Base-by-base conservation (phyloP, 352 stramenopile species). In the Pythium dissotocum region DNA sequence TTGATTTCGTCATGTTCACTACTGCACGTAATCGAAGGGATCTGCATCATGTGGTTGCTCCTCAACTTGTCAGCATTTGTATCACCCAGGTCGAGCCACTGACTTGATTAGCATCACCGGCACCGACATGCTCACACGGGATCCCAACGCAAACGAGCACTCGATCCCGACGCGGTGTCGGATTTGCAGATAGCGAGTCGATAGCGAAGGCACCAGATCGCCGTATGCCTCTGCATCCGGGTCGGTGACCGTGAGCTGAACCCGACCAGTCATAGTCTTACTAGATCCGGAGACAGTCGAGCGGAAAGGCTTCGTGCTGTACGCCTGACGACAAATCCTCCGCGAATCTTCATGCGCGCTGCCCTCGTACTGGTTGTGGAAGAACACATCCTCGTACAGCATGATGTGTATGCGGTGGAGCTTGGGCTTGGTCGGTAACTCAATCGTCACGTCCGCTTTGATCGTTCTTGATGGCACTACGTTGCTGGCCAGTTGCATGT, bases 121-220 rank as follows among this genome's bases (percentile, higher is more conserved):
- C 4, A 30, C 30, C 9, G 53, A 58, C 13, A 35, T 6, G 3
- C 5, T 44, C 5, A 58, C 53, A 5, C 16, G 36, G 12, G 32
- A 32, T 2, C 54, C 32, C 54, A 60, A 6, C 32, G 48, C 30
- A 13, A 60, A 60, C 2, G 10, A 36, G 6, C 30, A 42, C 54
- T 60, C 54, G 32, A 60, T n/a, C 4, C 54, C 54, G 14, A 60
- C 32, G 33, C 54, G 54, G 33, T 60, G 54, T 32, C 54, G 54
- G 54, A 48, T 60, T 33, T 60, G 54, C 16, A 44, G 14, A n/a
- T 33, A 60, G 5, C 10, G 13, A 3, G 54, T 48, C 6, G 16
- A 24, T 1, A 60, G 7, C 16, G 54, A 60, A 1, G 54, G 54
- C 32, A 32, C 40, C 6, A 60, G 13, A 18, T 33, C 54, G 1